Evolutionary conservation across 306 rosid species (phyloP).

Genomic region (Quercus alba): DNA sequence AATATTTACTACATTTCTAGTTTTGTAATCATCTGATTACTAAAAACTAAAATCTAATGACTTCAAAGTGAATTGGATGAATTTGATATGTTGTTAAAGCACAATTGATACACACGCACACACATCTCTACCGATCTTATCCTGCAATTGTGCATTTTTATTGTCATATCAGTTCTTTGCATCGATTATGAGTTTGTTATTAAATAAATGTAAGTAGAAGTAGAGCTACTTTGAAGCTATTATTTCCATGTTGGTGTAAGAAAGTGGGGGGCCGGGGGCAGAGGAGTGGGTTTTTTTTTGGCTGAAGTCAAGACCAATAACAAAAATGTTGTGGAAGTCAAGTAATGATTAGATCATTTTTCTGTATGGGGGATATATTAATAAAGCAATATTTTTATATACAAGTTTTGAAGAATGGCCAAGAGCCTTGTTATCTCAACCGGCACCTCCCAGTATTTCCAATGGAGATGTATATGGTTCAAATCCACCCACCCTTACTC

Average conservation of each 20-base stretch:
- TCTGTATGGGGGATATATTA: too few species aligned
- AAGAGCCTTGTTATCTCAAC: too few species aligned
- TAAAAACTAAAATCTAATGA: background rate
- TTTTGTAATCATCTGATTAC: background rate
- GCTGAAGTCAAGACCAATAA: too few species aligned
- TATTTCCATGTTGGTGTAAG: background rate
- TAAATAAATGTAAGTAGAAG: background rate
- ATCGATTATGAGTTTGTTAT: background rate
- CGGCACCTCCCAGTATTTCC: too few species aligned
- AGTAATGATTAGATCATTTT: too few species aligned
- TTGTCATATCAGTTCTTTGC: background rate
- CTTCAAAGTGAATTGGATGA: background rate
- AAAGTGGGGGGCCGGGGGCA: too few species aligned
- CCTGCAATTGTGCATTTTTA: background rate
- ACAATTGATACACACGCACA: background rate
- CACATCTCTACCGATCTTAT: background rate
- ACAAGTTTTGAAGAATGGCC: too few species aligned
- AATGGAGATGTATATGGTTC: too few species aligned
- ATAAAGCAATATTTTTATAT: too few species aligned
- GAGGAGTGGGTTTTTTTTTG: too few species aligned
- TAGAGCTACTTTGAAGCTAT: background rate
- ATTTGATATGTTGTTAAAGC: background rate
- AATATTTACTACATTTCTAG: background rate
- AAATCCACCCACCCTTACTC: too few species aligned
- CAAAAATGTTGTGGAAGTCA: too few species aligned